Evolutionary conservation across 306 rosid species (phyloP).

Genomic region (Rosa rugosa): DNA sequence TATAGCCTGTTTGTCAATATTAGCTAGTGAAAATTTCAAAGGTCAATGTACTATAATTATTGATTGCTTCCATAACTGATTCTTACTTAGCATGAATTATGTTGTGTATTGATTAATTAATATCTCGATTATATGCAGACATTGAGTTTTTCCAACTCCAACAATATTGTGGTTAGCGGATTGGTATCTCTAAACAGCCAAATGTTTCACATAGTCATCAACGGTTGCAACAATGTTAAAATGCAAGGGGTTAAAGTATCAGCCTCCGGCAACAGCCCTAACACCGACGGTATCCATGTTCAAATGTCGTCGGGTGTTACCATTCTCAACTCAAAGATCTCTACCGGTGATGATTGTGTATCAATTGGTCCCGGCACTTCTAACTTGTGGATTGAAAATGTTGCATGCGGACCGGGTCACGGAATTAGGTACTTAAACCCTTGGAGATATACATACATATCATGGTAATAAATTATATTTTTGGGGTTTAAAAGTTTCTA

Average conservation of each 20-base stretch:
- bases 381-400: constrained; percentile 53
- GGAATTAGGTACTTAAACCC: constrained; percentile 46
- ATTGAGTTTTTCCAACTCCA: constrained; percentile 37
- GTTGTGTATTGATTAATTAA: not conserved
- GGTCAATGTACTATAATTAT: not conserved
- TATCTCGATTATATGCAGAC: constrained; percentile 31
- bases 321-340: constrained; percentile 39
- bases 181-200: constrained; percentile 50
- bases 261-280: constrained; percentile 50
- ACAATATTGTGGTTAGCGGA: constrained; percentile 37
- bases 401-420: constrained; percentile 66
- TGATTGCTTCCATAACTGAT: not conserved
- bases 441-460: not conserved
- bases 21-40: not conserved
- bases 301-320: constrained; percentile 46
- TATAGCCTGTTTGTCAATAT: not conserved
- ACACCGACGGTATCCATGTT: constrained; percentile 72
- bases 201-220: constrained; percentile 49
- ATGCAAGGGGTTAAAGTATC: constrained; percentile 32
- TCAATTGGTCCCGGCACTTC: constrained; percentile 55
- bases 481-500: not conserved
- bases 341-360: constrained; percentile 62
- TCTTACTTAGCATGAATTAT: not conserved
- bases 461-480: not conserved
- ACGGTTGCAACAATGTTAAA: constrained; percentile 39